Evolutionary conservation across 2,329 filamentous ascomycete species (phyloP).

Genomic region (Colletotrichum musae): DNA sequence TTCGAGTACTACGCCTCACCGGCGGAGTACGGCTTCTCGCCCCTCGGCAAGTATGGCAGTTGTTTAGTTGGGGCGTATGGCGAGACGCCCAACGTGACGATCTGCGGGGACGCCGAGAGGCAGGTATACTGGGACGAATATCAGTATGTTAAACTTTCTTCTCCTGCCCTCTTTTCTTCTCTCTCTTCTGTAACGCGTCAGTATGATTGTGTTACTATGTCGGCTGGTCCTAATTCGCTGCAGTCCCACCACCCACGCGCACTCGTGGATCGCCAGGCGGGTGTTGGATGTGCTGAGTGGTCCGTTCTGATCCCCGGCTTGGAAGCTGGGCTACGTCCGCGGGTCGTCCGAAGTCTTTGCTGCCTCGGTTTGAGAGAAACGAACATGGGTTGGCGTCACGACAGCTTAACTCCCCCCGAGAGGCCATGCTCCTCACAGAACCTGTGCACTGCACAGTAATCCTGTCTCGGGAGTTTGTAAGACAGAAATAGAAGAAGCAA

Average conservation of each 20-base stretch:
- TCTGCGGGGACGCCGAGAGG: constrained; percentile 25
- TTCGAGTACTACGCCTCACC: constrained; percentile 36
- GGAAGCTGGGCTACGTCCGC: background rate
- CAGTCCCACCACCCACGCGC: constrained; percentile 35
- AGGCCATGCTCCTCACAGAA: background rate
- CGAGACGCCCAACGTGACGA: constrained; percentile 33
- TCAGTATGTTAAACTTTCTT: constrained; percentile 11
- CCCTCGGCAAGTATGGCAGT: constrained; percentile 33
- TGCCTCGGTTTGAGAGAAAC: constrained; percentile 1
- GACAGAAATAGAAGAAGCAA: constrained; percentile 13
- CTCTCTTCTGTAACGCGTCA: background rate
- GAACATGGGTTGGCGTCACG: background rate
- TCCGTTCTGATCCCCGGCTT: constrained; percentile 11
- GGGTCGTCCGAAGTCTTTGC: background rate
- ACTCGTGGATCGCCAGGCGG: constrained; percentile 36
- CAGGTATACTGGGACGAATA: constrained; percentile 39
- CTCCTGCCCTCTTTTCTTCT: background rate
- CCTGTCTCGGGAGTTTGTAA: background rate
- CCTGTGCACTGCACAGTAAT: background rate
- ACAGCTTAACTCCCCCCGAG: background rate
- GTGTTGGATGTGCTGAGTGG: constrained; percentile 21
- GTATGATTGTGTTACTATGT: background rate
- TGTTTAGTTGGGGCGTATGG: constrained; percentile 30
- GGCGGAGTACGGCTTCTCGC: constrained; percentile 17
- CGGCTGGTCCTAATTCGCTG: constrained; percentile 1